Evolutionary conservation across 495 filamentous ascomycete species (phyloP).

Genomic region (Podospora australis): DNA sequence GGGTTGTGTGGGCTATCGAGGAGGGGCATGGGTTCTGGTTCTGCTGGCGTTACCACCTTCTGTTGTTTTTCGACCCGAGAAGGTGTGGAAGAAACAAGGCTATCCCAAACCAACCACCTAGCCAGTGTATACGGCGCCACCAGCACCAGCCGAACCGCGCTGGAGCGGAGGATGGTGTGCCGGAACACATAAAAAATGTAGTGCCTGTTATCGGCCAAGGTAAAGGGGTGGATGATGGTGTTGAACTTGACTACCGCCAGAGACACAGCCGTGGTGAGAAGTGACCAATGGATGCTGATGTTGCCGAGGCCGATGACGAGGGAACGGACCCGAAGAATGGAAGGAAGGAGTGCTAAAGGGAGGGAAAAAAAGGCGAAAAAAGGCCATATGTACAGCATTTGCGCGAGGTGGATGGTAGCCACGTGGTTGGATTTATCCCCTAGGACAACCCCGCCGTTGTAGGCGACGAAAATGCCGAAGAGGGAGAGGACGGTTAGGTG

Average conservation of each 20-base stretch:
- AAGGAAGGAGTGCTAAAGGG: slow-evolving; percentile 62
- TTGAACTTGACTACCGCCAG: slow-evolving; percentile 61
- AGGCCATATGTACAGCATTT: slow-evolving; percentile 93
- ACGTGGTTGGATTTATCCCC: slow-evolving; percentile 92
- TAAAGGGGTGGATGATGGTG: slow-evolving; percentile 93
- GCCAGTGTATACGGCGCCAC: slow-evolving; percentile 48
- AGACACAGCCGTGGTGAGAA: slow-evolving; percentile 26
- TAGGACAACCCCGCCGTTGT: slow-evolving; percentile 92
- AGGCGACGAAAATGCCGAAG: slow-evolving; percentile 70
- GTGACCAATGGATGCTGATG: slow-evolving; percentile 17
- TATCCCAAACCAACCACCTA: slow-evolving; percentile 57
- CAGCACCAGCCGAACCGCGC: slow-evolving; percentile 58
- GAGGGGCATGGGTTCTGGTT: background rate
- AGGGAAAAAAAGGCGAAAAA: slow-evolving; percentile 84
- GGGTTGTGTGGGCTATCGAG: background rate
- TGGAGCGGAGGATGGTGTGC: slow-evolving; percentile 62
- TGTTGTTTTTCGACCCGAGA: background rate
- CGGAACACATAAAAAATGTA: slow-evolving; percentile 97
- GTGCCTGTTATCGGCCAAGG: slow-evolving; percentile 91
- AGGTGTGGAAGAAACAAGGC: slow-evolving; percentile 16
- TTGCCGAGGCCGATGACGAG: background rate
- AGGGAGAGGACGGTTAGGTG: slow-evolving; percentile 59
- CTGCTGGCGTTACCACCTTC: background rate
- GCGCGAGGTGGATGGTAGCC: slow-evolving; percentile 78
- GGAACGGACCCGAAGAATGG: slow-evolving; percentile 17